A percentile compares a stretch with the other conserved stretches of the same genome.
Conservation (phyloP, 257 asterid genomes). For the Przewalskia tangutica region DNA sequence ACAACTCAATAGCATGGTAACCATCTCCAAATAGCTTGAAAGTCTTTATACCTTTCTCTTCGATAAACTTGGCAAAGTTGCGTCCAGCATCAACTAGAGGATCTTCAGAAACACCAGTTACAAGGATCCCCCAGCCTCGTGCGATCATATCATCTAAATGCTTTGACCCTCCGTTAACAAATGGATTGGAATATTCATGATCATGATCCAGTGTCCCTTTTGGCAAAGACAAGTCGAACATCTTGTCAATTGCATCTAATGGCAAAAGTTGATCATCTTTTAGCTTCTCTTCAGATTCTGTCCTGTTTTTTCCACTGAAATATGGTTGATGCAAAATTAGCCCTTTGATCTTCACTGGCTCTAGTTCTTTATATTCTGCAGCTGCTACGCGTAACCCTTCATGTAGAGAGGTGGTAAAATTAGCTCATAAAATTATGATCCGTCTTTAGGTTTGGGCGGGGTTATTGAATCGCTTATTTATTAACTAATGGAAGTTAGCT, state of each 20-base stretch:
- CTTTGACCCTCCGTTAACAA: constrained; percentile 9
- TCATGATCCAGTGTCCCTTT: constrained; percentile 11
- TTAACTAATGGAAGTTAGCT: background rate
- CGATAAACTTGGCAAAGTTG: constrained; percentile 23
- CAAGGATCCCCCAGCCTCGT: constrained; percentile 9
- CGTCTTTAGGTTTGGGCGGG: background rate
- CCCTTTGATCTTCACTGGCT: constrained; percentile 12
- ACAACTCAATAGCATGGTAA: constrained; percentile 32
- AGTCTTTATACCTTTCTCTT: constrained; percentile 20
- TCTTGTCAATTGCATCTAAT: constrained; percentile 5
- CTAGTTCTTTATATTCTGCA: background rate
- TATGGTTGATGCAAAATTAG: constrained; percentile 19
- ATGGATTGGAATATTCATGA: constrained; percentile 16
- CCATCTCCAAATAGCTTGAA: constrained; percentile 23
- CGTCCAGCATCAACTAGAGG: constrained; percentile 18
- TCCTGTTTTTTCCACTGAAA: constrained; percentile 15
- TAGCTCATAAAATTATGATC: background rate
- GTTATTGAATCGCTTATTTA: too few species aligned
- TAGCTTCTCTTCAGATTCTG: constrained; percentile 16
- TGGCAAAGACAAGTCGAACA: constrained; percentile 17
- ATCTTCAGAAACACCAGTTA: constrained; percentile 19
- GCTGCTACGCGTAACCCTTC: background rate
- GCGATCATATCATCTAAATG: constrained; percentile 4
- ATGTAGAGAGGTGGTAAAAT: background rate
- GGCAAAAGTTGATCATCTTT: constrained; percentile 16